Conservation (phyloP, 2,329 filamentous ascomycete species). For the Aspergillus quadrilineatus region DNA sequence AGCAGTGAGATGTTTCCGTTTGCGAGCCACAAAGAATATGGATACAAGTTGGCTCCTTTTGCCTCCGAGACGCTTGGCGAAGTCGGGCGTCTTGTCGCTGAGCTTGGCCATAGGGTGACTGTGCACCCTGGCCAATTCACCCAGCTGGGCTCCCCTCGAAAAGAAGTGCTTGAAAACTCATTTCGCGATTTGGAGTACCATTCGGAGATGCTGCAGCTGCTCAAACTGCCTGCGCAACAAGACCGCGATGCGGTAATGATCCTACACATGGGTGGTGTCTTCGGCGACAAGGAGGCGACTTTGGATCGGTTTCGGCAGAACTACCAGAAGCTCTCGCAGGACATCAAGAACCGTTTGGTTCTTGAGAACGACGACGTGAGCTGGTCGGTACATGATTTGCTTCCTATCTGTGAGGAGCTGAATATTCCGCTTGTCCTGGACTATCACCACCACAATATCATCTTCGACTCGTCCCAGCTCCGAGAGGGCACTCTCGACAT, state of each 20-base stretch:
- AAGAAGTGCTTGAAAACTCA: constrained; percentile 72
- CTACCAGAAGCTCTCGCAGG: constrained; percentile 64
- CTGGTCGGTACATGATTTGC: constrained; percentile 87
- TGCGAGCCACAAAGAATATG: constrained; percentile 81
- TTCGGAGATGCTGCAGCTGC: constrained; percentile 74
- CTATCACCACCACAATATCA: constrained; percentile 93
- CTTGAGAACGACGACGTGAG: constrained; percentile 93
- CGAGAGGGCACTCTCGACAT: constrained; percentile 86
- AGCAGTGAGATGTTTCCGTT: constrained; percentile 98
- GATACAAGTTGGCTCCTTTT: constrained; percentile 81
- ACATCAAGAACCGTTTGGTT: constrained; percentile 77
- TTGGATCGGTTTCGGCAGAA: constrained; percentile 75
- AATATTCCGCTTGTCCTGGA: constrained; percentile 91
- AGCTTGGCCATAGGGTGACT: constrained; percentile 80
- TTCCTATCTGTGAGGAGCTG: constrained; percentile 89
- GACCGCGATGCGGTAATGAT: constrained; percentile 92
- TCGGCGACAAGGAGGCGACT: constrained; percentile 80
- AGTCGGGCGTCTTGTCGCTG: constrained; percentile 71
- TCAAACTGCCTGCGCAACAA: constrained; percentile 73
- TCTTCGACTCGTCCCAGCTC: constrained; percentile 71
- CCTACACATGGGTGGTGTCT: constrained; percentile 86
- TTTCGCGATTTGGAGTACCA: constrained; percentile 85
- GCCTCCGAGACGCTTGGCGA: constrained; percentile 74
- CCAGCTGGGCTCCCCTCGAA: constrained; percentile 79
- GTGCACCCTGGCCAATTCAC: constrained; percentile 93